phyloP scores from a whole-genome alignment of 768 basidiomycete genomes.

The Kwoniella pini region DNA sequence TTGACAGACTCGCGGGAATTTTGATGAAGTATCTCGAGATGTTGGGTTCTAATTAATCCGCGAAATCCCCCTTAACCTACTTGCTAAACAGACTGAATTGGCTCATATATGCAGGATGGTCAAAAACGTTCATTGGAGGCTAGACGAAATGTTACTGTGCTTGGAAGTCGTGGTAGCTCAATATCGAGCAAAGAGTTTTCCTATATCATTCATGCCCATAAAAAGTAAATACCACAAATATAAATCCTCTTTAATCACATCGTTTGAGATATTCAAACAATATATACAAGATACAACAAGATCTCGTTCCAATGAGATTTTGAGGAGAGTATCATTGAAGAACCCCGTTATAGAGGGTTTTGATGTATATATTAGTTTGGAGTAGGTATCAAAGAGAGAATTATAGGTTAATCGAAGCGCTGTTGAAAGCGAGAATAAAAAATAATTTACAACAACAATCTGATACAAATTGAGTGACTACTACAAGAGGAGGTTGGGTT shows the following conservation, averaged over 20 bases:
- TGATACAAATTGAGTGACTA: neutral
- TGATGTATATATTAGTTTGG: neutral
- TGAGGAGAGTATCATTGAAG: neutral
- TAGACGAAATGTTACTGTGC: too few relatives aligned
- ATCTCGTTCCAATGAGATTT: neutral
- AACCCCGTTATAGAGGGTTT: slow-evolving; percentile 14
- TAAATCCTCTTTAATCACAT: neutral
- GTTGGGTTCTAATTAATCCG: too few relatives aligned
- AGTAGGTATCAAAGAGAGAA: neutral
- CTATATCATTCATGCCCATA: slow-evolving; percentile 11
- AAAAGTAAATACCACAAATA: slow-evolving; percentile 7
- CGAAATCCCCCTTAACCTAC: too few relatives aligned
- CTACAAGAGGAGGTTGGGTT: neutral
- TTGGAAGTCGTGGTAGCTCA: too few relatives aligned
- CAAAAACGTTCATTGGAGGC: too few relatives aligned
- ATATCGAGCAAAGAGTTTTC: neutral
- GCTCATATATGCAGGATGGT: too few relatives aligned
- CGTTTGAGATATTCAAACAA: neutral
- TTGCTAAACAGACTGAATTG: too few relatives aligned
- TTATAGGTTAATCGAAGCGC: slow-evolving; percentile 8
- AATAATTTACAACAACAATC: slow-evolving; percentile 3
- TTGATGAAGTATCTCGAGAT: too few relatives aligned
- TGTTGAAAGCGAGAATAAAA: slow-evolving; percentile 20
- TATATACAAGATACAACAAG: neutral
- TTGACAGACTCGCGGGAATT: too few relatives aligned